These are phyloP conservation scores for Polytolypa hystricis DNA, from an alignment of 2,329 filamentous ascomycete genomes.

Conservation along the genomic window DNA sequence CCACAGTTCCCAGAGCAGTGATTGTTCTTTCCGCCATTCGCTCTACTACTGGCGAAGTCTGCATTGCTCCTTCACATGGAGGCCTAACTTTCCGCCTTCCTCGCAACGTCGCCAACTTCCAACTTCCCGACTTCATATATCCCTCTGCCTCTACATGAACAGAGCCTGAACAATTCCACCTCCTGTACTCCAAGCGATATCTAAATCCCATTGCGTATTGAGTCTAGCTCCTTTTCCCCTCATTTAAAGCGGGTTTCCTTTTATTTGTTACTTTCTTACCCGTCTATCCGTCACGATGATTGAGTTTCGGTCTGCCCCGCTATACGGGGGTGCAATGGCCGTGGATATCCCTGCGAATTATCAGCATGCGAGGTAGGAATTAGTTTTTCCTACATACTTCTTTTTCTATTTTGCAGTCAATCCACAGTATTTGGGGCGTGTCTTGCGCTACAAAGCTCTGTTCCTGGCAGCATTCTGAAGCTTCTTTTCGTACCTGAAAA, in stretches of 20 bases:
- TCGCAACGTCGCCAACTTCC: too few species aligned
- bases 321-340: slow-evolving; percentile 19
- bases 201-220: background rate
- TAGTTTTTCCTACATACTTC: background rate
- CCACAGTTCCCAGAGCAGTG: too few species aligned
- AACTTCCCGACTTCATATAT: background rate
- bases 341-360: slow-evolving; percentile 14
- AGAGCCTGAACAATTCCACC: background rate
- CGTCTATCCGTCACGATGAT: background rate
- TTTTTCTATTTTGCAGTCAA: too few species aligned
- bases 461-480: background rate
- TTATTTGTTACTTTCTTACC: background rate
- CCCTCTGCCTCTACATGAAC: background rate
- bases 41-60: too few species aligned
- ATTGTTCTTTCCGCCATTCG: background rate
- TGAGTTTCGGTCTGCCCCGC: slow-evolving; percentile 8
- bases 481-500: background rate
- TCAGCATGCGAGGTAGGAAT: slow-evolving; percentile 16
- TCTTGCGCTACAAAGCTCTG: background rate
- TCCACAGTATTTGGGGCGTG: too few species aligned
- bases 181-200: background rate
- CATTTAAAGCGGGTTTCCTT: too few species aligned
- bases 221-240: too few species aligned
- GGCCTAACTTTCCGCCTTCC: too few species aligned
- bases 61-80: too few species aligned